These are phyloP conservation scores for Debaryomyces hansenii DNA, from an alignment of 805 yeast species.

Conservation along the genomic window DNA sequence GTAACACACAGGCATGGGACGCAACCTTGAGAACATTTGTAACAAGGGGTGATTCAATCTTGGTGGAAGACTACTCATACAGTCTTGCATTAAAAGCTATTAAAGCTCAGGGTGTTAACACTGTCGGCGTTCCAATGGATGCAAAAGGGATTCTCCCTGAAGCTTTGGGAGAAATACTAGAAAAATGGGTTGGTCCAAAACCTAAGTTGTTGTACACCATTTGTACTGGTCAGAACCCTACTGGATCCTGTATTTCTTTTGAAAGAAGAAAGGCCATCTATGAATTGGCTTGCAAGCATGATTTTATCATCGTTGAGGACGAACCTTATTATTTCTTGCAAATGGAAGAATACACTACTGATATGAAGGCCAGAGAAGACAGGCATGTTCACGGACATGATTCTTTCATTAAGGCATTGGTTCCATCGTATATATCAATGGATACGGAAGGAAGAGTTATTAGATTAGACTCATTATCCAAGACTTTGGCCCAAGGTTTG, in stretches of 20 bases:
- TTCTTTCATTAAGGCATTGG: too few species aligned
- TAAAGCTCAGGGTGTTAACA: too few species aligned
- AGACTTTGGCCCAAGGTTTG: conserved; percentile 87
- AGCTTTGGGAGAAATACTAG: too few species aligned
- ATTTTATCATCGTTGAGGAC: conserved; percentile 85
- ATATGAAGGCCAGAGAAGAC: conserved; percentile 39
- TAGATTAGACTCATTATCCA: conserved; percentile 87
- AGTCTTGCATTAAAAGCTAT: too few species aligned
- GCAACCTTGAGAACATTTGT: too few species aligned
- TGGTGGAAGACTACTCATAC: too few species aligned
- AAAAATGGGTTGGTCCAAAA: too few species aligned
- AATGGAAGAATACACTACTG: conserved; percentile 72
- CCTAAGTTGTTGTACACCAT: conserved; percentile 90
- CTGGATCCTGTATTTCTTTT: conserved; percentile 77
- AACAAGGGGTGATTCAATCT: too few species aligned
- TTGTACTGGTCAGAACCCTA: conserved; percentile 97
- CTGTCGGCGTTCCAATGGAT: too few species aligned
- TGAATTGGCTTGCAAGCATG: conserved; percentile 78
- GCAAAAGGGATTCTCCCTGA: too few species aligned
- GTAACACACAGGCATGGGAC: too few species aligned
- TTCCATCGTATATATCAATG: conserved; percentile 69
- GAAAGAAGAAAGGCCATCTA: conserved; percentile 81
- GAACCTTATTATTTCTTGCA: conserved; percentile 98
- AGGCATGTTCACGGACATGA: too few species aligned
- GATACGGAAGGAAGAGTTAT: conserved; percentile 91